Base-by-base conservation (phyloP, 148 eudicot species). In the Camellia japonica region DNA sequence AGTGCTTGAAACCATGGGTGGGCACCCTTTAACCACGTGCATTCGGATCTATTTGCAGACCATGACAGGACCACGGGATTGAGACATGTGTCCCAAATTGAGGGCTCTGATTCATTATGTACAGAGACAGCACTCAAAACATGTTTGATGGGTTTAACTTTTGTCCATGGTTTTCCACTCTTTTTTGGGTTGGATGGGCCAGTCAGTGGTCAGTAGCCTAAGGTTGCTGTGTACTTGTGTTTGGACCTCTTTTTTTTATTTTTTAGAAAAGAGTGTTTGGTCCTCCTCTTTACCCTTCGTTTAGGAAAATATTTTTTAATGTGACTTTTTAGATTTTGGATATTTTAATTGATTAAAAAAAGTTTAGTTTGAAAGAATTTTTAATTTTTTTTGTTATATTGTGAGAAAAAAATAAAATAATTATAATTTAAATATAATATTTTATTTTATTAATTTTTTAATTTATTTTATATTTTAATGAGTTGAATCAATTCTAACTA, bases 1-100 rank as follows among this genome's bases (percentile, higher is more conserved):
- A 10, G 46, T n/a, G 78, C n/a, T 4, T 12, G 58, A 74, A 80
- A 80, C 78, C 78, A 20, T 80, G 82, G 82, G 82, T 55, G 62
- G 52, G 52, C 38, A 30, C 38, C 76, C 5, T 79, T 12, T 7
- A 30, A 23, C 20, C 59, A 13, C 9, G 76, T 49, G 75, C 38
- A 44, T 23, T 79, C 14, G 75, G 81, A 71, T 79, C 20, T 7
- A 60, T 8, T 30, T 71, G 60, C 55, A 79, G 4, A 3, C 7
- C 47, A 30, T 49, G 46, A 55, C 68, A 44, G 60, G 18, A 7
- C 71, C 61, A 64, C 62, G 59, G 58, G 81, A 79, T 58, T 55
- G 67, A 42, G 80, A 56, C 74, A 78, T 61, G 66, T 68, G 19
- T 42, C 58, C 75, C 30, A 56, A 43, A 56, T 41, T 19, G 47